Evolutionary conservation across 164 flowering plant genomes (phyloP), one percentile per base, ranked within the genome.

Genomic region (Umbellularia californica): DNA sequence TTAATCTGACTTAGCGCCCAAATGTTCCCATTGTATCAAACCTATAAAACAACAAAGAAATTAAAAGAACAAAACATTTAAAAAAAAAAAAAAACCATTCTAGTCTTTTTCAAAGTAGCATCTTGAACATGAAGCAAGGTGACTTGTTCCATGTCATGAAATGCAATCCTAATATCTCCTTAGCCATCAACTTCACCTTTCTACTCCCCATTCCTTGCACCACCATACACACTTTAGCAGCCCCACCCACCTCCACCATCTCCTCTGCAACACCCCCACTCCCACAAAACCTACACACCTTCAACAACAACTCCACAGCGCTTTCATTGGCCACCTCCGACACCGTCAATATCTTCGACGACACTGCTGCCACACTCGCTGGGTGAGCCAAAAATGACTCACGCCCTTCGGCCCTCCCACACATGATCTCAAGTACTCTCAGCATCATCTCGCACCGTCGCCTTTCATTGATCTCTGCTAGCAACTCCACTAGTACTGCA

Each of bases 391-490:
- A 4, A 72, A 94, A 77, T 73, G 83, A 89, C 10, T 93, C 80
- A 35, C 98, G 74, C 20, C 98, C 98, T 28, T 92, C 94, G 0
- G 97, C 95, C 33, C 88, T 83, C 55, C 81, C 80, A 73, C 97
- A 92, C 0, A 92, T 76, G 28, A 76, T 20, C 14, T 88, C 91
- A 75, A 94, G 33, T 17, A 76, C 82, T n/a, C 62, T 74, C 13
- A 94, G 72, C 50, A 77, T 76, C 79, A 87, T 72, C 77, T 94
- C 98, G 12, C 82, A 68, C 0, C 27, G 23, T 71, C 85, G 74
- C 72, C 82, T 83, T 12, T 89, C 93, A 0, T 74, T 14, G 1
- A 74, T 73, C 68, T 86, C 88, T 0, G 89, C 85, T 1, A 94
- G 88, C 50, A 85, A 76, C 35, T 92, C 92, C 4, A 91, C 77